Conservation (phyloP, 2,329 filamentous ascomycete genomes). For the Tricladium varicosporioides region DNA sequence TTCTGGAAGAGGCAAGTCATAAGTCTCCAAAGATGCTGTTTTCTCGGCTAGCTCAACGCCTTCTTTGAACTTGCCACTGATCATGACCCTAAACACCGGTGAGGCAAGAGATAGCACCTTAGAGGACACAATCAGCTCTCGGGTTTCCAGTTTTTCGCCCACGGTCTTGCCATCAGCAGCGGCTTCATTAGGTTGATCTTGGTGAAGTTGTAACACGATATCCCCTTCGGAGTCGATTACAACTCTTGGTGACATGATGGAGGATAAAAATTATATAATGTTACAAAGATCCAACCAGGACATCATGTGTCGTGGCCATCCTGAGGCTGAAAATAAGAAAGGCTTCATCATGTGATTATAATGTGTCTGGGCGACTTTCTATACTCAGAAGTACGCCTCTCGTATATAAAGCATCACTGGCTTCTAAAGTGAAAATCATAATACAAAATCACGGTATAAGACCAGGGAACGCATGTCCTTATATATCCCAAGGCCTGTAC, state of each 20-base stretch:
- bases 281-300: background rate
- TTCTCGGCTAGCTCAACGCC: constrained; percentile 2
- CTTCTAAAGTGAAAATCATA: background rate
- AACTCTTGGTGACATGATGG: constrained; percentile 2
- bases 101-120: constrained; percentile 8
- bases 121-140: constrained; percentile 7
- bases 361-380: background rate
- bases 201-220: constrained; percentile 6
- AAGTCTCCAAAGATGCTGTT: background rate
- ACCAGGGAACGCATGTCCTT: background rate
- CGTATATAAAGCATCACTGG: background rate
- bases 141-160: background rate
- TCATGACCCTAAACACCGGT: constrained; percentile 4
- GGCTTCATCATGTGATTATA: background rate
- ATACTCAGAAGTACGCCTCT: background rate
- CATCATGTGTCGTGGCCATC: background rate
- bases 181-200: constrained; percentile 2
- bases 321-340: background rate
- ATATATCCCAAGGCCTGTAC: background rate
- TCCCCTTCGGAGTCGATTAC: constrained; percentile 4
- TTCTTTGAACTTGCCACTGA: constrained; percentile 7
- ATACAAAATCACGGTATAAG: background rate
- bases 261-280: background rate
- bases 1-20: constrained; percentile 1
- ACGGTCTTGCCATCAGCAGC: constrained; percentile 1